Evolutionary conservation across 1,284 basidiomycete genomes (phyloP).

Genomic region (Fomitopsis schrenkii): DNA sequence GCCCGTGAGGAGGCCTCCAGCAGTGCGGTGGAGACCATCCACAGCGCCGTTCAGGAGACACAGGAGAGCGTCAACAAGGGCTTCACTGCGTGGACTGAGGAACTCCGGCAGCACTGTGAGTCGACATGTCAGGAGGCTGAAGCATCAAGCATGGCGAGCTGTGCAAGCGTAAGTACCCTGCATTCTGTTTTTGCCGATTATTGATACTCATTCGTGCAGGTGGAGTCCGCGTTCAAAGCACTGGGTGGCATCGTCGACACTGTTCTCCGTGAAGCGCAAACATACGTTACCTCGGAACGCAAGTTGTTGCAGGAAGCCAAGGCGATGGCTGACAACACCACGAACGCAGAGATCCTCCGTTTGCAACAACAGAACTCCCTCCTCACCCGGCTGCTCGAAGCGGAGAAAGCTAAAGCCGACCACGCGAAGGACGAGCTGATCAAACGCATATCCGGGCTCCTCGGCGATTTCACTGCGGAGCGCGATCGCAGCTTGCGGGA

Average conservation of each 20-base stretch:
- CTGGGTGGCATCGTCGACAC: constrained; percentile 55
- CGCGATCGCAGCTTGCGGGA: constrained; percentile 68
- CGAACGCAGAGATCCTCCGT: constrained; percentile 57
- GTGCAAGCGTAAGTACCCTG: constrained; percentile 34
- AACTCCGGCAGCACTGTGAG: constrained; percentile 45
- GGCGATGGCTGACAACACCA: constrained; percentile 45
- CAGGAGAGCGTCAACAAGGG: constrained; percentile 49
- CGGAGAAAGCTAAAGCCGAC: constrained; percentile 63
- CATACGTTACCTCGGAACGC: constrained; percentile 54
- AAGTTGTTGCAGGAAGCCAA: constrained; percentile 49
- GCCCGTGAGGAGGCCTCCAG: constrained; percentile 50
- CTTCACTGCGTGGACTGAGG: constrained; percentile 51
- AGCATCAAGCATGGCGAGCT: constrained; percentile 37
- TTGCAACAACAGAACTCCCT: constrained; percentile 73
- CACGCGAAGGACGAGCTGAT: constrained; percentile 70
- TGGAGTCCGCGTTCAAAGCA: constrained; percentile 50
- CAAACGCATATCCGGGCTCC: constrained; percentile 64
- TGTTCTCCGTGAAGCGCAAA: constrained; percentile 54
- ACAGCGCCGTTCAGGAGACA: constrained; percentile 46
- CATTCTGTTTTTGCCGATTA: background rate
- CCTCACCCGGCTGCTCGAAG: constrained; percentile 58
- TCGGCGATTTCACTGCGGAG: constrained; percentile 66
- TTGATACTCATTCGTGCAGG: constrained; percentile 23
- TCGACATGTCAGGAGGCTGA: constrained; percentile 44
- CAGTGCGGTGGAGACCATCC: constrained; percentile 47